Evolutionary conservation across 208 protist genomes (phyloP).

Genomic region (Wallacemonas sp.): DNA sequence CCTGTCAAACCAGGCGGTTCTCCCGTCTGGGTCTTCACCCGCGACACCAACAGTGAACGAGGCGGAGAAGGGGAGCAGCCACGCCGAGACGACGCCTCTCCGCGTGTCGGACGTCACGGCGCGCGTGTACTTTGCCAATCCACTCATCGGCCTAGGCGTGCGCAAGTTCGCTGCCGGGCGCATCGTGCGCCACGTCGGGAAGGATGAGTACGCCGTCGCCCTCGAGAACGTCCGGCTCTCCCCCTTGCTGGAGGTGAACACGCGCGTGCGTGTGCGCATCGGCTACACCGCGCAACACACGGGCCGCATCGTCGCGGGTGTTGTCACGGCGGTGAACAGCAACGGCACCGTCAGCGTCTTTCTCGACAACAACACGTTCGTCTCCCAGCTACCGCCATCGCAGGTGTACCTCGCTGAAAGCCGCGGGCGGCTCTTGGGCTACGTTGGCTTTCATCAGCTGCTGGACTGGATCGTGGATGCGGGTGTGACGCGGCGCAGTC

Average conservation of each 20-base stretch:
- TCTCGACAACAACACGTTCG: constrained; percentile 82
- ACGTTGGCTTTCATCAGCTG: constrained; percentile 38
- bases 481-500: constrained; percentile 43
- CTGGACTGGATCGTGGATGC: constrained; percentile 58
- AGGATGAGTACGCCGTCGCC: constrained; percentile 67
- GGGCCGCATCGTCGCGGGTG: constrained; percentile 59
- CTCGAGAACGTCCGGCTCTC: constrained; percentile 72
- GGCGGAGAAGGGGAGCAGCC: neutral
- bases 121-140: constrained; percentile 65
- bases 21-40: no score
- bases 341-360: constrained; percentile 85
- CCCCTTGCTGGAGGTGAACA: constrained; percentile 76
- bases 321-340: constrained; percentile 80
- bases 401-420: constrained; percentile 65
- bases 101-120: constrained; percentile 18
- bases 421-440: constrained; percentile 53
- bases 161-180: constrained; percentile 69
- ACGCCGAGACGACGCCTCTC: neutral
- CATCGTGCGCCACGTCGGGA: constrained; percentile 44
- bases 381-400: constrained; percentile 55
- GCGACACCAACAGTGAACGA: neutral
- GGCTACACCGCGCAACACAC: constrained; percentile 28
- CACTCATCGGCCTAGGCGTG: constrained; percentile 56
- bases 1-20: no score
- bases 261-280: constrained; percentile 64